Evolutionary conservation across 164 flowering plant species (phyloP), one percentile per base, ranked within the genome.

Genomic region (Vitis labrusca): DNA sequence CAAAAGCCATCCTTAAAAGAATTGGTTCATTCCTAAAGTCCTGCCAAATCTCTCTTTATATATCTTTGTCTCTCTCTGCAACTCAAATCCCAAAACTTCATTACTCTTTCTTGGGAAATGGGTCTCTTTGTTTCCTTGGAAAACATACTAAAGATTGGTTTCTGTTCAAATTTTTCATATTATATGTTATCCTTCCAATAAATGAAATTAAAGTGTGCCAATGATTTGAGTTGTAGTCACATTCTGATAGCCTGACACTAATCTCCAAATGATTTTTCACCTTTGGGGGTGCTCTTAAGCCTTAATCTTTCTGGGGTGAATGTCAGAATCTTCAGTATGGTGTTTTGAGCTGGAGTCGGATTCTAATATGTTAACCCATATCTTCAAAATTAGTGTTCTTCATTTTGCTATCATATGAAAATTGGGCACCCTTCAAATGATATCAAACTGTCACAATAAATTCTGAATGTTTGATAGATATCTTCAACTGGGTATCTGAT

Each of bases 51-150:
- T 65, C 59, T 53, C 50, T 32, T 27, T 16, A 13, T 16, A 49
- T 44, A 13, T 52, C 50, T 56, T 32, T 15, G 5, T 59, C 10
- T 54, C 59, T 55, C 7, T 37, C 49, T 53, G 4, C 68, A 30
- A 12, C 12, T 50, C 37, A 29, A 50, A 54, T 52, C 49, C 52
- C 30, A 29, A 47, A 44, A 65, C 30, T 64, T 23, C 49, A 15
- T 37, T 59, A 16, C 67, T 15, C 75, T 76, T 71, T 76, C 9
- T 68, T 14, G 75, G 74, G 75, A 76, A 67, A 71, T 63, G 75
- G 52, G 74, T 66, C 64, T 19, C 49, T 68, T 63, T 68, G 59
- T 29, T 63, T 68, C 52, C 49, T 14, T 44, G 8, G 63, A 67
- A 54, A 4, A 51, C 14, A 67, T 13, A 19, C 2, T 14, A 30